Base-by-base conservation (phyloP, 2,329 filamentous ascomycete genomes). In the Pseudogymnoascus sp. region DNA sequence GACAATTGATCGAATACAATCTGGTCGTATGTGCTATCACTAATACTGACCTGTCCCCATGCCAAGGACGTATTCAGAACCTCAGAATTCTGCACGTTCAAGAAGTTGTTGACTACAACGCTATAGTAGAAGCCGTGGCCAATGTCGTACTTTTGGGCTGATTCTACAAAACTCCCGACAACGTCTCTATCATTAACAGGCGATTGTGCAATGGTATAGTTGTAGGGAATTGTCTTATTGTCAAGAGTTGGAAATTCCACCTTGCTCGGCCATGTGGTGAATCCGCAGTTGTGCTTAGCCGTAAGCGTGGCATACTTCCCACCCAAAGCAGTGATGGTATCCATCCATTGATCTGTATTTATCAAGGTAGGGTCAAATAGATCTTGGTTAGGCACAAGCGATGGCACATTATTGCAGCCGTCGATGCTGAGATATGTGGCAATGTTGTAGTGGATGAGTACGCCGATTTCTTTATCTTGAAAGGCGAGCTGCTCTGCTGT, bases 281-380 rank as follows among this genome's bases (percentile, higher is more conserved):
- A 72, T 10, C 71, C 71, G 61, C 71, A 72, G 55, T 72, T 72
- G 61, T 72, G 71, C 59, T 71, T 72, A 7, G 68, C 71, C 4
- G 71, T 70, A 27, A 72, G 63, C 0, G 71, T 72, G 13, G 71
- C 71, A 58, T 71, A 71, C 38, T 67, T 67, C 8, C 66, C 71
- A n/a, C 71, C 71, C 0, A 68, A 59, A 7, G 70, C 66, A 15
- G 58, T 61, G 38, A 68, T 68, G 5, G 66, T 65, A 29, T 72
- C 68, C 67, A 72, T 68, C 70, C 70, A 72, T 51, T 65, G 68
- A 62, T 71, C 68, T 2, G 69, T 70, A 58, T 70, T 66, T 41
- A 71, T 62, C 41, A 66, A 42, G 1, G 62, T 64, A 2, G 68
- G 8, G 61, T 61, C 1, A 21, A 21, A 21, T 21, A 21, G 21